Percentiles rank a stretch among this genome's conserved stretches.
phyloP scores from a whole-genome alignment of 768 basidiomycete genomes.

The Botryobasidium botryosum region DNA sequence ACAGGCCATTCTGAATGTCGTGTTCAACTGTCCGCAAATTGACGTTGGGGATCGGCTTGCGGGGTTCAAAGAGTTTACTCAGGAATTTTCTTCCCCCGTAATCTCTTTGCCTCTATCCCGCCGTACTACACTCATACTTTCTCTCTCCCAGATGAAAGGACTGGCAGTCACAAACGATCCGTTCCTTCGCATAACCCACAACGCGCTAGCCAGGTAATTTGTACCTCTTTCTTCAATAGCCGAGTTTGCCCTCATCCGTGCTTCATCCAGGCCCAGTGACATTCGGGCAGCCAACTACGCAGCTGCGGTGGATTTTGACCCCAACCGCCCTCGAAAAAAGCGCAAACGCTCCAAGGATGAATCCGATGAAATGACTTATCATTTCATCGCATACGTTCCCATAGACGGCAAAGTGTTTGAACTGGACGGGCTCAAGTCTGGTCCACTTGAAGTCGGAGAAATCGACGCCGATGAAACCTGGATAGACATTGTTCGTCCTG shows the following conservation, averaged over 20 bases:
- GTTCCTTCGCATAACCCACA: conserved; percentile 37
- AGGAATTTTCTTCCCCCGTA: too few species aligned
- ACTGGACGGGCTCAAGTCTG: conserved; percentile 44
- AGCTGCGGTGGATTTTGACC: too few species aligned
- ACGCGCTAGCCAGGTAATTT: conserved; percentile 38
- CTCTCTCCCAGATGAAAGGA: conserved; percentile 37
- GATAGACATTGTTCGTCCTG: conserved; percentile 47
- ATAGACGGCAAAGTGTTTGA: conserved; percentile 52
- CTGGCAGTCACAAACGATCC: conserved; percentile 42
- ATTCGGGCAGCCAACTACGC: too few species aligned
- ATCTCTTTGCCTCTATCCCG: too few species aligned
- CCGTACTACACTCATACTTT: too few species aligned
- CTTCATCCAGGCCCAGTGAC: too few species aligned
- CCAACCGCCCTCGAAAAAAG: too few species aligned
- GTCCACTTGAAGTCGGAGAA: conserved; percentile 47
- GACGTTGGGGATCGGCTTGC: conserved; percentile 31
- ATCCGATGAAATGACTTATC: too few species aligned
- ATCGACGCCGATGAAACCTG: conserved; percentile 26
- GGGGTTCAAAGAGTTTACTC: conserved; percentile 33
- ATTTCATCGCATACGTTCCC: conserved; percentile 22
- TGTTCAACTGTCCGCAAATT: conserved; percentile 37
- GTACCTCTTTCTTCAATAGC: not conserved
- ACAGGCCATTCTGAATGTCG: conserved; percentile 41
- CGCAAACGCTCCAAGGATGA: too few species aligned
- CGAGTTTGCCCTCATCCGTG: too few species aligned